These are phyloP conservation scores for Cladosporium sp. DNA, from an alignment of 2,329 filamentous ascomycete genomes.

Conservation along the genomic window DNA sequence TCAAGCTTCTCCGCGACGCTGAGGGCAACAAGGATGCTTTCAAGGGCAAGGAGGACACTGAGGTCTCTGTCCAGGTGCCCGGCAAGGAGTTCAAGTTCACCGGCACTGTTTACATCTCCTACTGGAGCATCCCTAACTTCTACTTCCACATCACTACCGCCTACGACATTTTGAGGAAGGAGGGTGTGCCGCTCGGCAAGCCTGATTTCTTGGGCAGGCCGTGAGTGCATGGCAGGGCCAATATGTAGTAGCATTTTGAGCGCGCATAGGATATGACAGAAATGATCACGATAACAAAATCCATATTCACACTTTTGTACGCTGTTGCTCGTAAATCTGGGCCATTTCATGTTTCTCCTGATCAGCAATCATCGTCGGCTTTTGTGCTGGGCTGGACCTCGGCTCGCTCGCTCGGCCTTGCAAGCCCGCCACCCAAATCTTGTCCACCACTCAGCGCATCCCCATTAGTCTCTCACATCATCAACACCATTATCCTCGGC, in stretches of 20 bases:
- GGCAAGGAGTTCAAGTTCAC: slow-evolving; percentile 42
- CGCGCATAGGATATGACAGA: slow-evolving; percentile 17
- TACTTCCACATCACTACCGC: slow-evolving; percentile 63
- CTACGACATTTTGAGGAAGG: slow-evolving; percentile 61
- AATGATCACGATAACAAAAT: neutral
- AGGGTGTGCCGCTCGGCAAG: slow-evolving; percentile 65
- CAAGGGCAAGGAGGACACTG: slow-evolving; percentile 44
- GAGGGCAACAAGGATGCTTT: slow-evolving; percentile 41
- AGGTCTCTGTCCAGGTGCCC: slow-evolving; percentile 40
- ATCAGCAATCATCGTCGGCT: slow-evolving; percentile 2
- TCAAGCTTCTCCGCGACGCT: slow-evolving; percentile 49
- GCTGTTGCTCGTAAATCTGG: neutral
- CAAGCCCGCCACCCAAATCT: slow-evolving; percentile 2
- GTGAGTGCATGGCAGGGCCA: neutral
- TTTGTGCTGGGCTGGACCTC: slow-evolving; percentile 12
- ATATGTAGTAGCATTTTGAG: neutral
- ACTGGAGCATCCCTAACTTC: slow-evolving; percentile 59
- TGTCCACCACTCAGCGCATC: slow-evolving; percentile 12
- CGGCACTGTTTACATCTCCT: slow-evolving; percentile 48
- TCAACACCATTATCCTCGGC: slow-evolving; percentile 2
- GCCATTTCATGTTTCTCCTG: neutral
- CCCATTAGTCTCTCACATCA: slow-evolving; percentile 6
- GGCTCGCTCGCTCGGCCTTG: neutral
- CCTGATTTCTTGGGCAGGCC: slow-evolving; percentile 49
- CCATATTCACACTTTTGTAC: neutral